These are phyloP conservation scores for Galium porrigens DNA, from an alignment of 305 asterid species.

Conservation along the genomic window DNA sequence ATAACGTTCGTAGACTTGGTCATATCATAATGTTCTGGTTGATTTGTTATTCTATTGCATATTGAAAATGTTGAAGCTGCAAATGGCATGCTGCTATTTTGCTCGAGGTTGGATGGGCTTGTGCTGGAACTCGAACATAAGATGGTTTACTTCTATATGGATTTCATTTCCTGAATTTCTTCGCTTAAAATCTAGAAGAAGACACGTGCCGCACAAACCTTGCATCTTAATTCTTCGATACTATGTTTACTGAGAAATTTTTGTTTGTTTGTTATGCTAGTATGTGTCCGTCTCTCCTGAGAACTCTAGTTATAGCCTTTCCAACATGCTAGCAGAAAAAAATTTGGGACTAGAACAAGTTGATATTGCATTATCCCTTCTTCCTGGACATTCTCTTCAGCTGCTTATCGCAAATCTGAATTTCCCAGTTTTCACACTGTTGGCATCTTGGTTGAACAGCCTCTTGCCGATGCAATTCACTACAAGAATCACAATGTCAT, in stretches of 20 bases:
- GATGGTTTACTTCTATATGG: not conserved
- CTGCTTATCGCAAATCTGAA: not conserved
- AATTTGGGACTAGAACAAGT: not conserved
- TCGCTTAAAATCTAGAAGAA: not conserved
- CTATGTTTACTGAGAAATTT: not conserved
- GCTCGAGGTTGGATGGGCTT: not conserved
- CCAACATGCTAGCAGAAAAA: not conserved
- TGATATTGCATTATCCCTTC: not conserved
- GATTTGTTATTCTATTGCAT: not conserved
- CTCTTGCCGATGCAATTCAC: constrained; percentile 78
- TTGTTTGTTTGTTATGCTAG: not conserved
- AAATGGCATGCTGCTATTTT: not conserved
- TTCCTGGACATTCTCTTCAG: not conserved
- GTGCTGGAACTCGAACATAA: not conserved
- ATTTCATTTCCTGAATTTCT: not conserved
- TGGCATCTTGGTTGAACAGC: constrained; percentile 33
- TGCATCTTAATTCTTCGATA: not conserved
- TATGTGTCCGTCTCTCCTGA: not conserved
- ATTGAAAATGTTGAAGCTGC: not conserved
- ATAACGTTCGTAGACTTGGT: not conserved
- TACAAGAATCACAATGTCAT: constrained; percentile 56
- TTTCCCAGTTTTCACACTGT: not conserved
- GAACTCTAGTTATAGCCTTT: not conserved
- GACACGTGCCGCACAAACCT: not conserved
- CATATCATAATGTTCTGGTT: not conserved